Conservation (phyloP, 2,329 filamentous ascomycete genomes). For the Colletotrichum orbiculare region DNA sequence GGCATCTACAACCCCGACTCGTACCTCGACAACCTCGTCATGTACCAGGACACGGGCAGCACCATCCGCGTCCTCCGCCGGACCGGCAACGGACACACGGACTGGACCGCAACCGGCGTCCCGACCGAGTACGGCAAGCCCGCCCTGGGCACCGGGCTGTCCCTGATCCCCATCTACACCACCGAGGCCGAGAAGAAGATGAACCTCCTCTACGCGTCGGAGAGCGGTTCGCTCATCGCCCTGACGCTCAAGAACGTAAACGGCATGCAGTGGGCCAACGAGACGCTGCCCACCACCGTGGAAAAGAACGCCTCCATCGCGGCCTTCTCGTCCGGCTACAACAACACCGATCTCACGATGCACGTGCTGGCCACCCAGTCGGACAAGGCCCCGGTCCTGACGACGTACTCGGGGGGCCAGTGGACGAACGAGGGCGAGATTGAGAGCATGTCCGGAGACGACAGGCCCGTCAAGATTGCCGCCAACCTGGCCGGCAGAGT, state of each 20-base stretch:
- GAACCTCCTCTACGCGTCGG: constrained; percentile 27
- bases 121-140: constrained; percentile 27
- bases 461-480: constrained; percentile 25
- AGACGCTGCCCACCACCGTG: constrained; percentile 21
- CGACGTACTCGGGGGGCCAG: constrained; percentile 18
- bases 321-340: constrained; percentile 31
- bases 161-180: constrained; percentile 28
- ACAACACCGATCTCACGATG: constrained; percentile 27
- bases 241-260: constrained; percentile 18
- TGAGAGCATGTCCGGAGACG: constrained; percentile 21
- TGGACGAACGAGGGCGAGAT: constrained; percentile 24
- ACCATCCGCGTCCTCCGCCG: constrained; percentile 22
- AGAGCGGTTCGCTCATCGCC: constrained; percentile 13
- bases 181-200: constrained; percentile 11
- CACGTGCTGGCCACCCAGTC: constrained; percentile 25
- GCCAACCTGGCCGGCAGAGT: constrained; percentile 32
- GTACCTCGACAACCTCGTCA: constrained; percentile 25
- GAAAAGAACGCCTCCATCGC: constrained; percentile 19
- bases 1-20: constrained; percentile 26
- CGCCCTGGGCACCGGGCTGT: constrained; percentile 16
- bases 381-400: constrained; percentile 7
- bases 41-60: constrained; percentile 31
- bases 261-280: constrained; percentile 7
- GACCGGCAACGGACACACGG: constrained; percentile 15
- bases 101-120: constrained; percentile 23